Evolutionary conservation across 2,329 filamentous ascomycete species (phyloP).

Genomic region (Penicillium sp.): DNA sequence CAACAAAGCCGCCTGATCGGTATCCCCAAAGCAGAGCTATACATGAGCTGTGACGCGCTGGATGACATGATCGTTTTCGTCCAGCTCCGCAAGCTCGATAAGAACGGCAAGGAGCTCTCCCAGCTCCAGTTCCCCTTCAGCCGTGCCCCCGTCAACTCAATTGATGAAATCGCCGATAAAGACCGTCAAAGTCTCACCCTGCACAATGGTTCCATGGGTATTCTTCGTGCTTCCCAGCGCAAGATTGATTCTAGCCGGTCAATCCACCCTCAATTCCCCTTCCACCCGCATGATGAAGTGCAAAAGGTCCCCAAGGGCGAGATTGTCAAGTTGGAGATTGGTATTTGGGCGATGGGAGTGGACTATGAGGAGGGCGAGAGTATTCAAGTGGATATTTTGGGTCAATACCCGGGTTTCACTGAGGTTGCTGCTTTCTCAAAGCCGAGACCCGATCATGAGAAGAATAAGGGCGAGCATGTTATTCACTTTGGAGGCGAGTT

Average conservation of each 20-base stretch:
- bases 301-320: slow-evolving; percentile 46
- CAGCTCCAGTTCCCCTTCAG: slow-evolving; percentile 50
- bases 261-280: slow-evolving; percentile 38
- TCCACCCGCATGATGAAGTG: slow-evolving; percentile 46
- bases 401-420: slow-evolving; percentile 44
- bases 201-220: slow-evolving; percentile 49
- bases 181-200: slow-evolving; percentile 47
- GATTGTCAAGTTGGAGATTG: slow-evolving; percentile 52
- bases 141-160: slow-evolving; percentile 35
- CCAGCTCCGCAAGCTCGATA: slow-evolving; percentile 51
- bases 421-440: slow-evolving; percentile 47
- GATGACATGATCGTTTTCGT: slow-evolving; percentile 53
- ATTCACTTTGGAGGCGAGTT: slow-evolving; percentile 46
- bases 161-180: slow-evolving; percentile 35
- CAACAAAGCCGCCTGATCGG: slow-evolving; percentile 49
- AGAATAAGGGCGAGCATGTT: slow-evolving; percentile 46
- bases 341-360: slow-evolving; percentile 53
- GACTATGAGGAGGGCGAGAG: slow-evolving; percentile 50
- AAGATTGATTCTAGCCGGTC: slow-evolving; percentile 39
- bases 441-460: slow-evolving; percentile 46
- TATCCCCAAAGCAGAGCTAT: slow-evolving; percentile 51
- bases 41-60: slow-evolving; percentile 48
- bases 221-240: slow-evolving; percentile 51
- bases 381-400: slow-evolving; percentile 27
- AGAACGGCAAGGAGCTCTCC: slow-evolving; percentile 47